Evolutionary conservation across 306 rosid species (phyloP).

Genomic region (Boehmeria nivea): DNA sequence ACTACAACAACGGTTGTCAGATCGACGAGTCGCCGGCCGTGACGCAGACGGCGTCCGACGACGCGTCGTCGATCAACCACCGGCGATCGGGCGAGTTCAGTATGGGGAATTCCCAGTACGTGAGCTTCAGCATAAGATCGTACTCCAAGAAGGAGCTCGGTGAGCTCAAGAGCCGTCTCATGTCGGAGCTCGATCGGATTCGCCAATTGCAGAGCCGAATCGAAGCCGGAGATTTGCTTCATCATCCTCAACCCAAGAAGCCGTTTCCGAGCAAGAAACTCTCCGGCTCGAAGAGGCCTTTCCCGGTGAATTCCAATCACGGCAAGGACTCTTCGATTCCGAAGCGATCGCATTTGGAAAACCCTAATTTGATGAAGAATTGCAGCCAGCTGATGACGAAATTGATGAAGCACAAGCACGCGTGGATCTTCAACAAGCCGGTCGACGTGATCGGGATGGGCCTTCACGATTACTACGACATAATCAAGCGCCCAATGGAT

Average conservation of each 20-base stretch:
- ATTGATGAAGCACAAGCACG: conserved; percentile 71
- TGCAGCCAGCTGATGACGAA: conserved; percentile 63
- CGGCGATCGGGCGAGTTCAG: conserved; percentile 38
- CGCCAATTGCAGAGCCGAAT: conserved; percentile 51
- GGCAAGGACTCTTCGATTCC: conserved; percentile 30
- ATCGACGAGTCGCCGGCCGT: conserved; percentile 34
- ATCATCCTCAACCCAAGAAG: conserved; percentile 38
- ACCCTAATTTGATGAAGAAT: conserved; percentile 46
- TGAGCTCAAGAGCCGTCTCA: conserved; percentile 53
- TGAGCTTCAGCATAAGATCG: conserved; percentile 49
- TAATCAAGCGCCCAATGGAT: conserved; percentile 88
- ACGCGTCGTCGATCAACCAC: conserved; percentile 75
- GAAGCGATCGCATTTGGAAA: conserved; percentile 50
- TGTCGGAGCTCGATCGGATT: conserved; percentile 65
- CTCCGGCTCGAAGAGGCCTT: conserved; percentile 60
- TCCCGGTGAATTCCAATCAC: conserved; percentile 28
- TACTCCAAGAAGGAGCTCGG: conserved; percentile 56
- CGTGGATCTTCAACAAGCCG: conserved; percentile 69
- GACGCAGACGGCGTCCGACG: conserved; percentile 71
- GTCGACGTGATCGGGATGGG: conserved; percentile 58
- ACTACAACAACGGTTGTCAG: conserved; percentile 17
- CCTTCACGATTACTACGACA: conserved; percentile 82
- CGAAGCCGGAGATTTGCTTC: conserved; percentile 45
- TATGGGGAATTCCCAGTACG: conserved; percentile 32
- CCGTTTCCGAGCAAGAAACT: conserved; percentile 39